Evolutionary conservation across 768 basidiomycete genomes (phyloP).

Genomic region (Agrocybe pediades): DNA sequence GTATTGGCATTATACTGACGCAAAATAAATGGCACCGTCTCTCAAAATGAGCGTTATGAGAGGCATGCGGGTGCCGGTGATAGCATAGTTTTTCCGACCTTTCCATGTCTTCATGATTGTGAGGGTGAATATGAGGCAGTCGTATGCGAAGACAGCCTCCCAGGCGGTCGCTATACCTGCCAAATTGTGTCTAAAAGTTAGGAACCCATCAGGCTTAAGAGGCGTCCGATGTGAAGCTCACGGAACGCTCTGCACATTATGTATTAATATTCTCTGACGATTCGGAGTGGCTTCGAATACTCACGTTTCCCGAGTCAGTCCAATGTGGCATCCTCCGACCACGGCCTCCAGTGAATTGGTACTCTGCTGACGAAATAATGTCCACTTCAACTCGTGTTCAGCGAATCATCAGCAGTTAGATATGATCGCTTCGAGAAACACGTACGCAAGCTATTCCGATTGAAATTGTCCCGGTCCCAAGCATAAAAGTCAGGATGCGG

Average conservation of each 20-base stretch:
- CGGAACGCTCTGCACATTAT: constrained; percentile 18
- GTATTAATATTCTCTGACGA: neutral
- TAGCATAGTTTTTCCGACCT: constrained; percentile 26
- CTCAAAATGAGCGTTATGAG: constrained; percentile 44
- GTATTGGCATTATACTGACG: constrained; percentile 37
- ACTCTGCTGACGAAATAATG: constrained; percentile 40
- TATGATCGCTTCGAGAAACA: too few species aligned
- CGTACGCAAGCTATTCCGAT: constrained; percentile 36
- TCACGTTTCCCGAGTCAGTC: constrained; percentile 29
- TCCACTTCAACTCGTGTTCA: constrained; percentile 44
- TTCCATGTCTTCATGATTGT: constrained; percentile 48
- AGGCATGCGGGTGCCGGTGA: constrained; percentile 27
- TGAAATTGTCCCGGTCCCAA: constrained; percentile 32
- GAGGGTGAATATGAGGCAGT: constrained; percentile 46
- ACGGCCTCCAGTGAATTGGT: constrained; percentile 18
- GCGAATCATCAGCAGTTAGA: too few species aligned
- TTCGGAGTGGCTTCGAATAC: constrained; percentile 11
- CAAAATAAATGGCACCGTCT: constrained; percentile 60
- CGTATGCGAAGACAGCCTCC: constrained; percentile 54
- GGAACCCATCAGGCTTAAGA: too few species aligned
- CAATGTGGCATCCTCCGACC: constrained; percentile 37
- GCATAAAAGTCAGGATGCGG: constrained; percentile 37
- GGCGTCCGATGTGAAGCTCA: too few species aligned
- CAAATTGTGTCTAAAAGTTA: neutral
- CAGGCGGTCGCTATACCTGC: constrained; percentile 42